A percentile compares a stretch with the other conserved stretches of the same genome.
phyloP scores from a whole-genome alignment of 2,329 filamentous ascomycete species.

The Alternaria solani region DNA sequence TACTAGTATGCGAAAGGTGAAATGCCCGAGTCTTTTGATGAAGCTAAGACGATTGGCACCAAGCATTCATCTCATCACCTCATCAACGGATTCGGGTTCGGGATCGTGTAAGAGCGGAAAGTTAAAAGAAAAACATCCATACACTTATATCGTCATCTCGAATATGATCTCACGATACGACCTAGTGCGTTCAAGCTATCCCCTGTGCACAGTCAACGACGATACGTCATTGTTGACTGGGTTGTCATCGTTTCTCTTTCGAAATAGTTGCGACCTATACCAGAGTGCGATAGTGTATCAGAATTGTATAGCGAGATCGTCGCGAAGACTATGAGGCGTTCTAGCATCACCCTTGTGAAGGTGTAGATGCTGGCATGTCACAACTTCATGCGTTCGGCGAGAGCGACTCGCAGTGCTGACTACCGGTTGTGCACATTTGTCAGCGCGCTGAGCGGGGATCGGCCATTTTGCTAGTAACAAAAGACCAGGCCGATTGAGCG shows the following conservation, averaged over 20 bases:
- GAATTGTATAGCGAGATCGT: neutral
- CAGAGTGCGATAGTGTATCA: neutral
- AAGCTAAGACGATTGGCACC: neutral
- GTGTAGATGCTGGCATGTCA: neutral
- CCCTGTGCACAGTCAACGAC: neutral
- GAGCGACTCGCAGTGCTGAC: conserved; percentile 27
- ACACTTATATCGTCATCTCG: neutral
- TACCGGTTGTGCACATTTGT: conserved; percentile 11
- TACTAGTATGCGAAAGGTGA: neutral
- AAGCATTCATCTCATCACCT: neutral
- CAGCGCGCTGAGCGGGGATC: neutral
- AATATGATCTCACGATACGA: neutral
- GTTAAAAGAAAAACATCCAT: neutral
- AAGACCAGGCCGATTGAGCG: conserved; percentile 17
- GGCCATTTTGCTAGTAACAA: neutral
- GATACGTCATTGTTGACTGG: neutral
- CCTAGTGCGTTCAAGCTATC: neutral
- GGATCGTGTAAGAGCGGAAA: neutral
- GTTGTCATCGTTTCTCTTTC: neutral
- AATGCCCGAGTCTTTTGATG: neutral
- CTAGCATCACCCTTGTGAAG: neutral
- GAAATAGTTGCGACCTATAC: neutral
- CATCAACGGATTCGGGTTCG: neutral
- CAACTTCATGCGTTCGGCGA: conserved; percentile 6
- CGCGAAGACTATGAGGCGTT: neutral